phyloP scores from a whole-genome alignment of 768 basidiomycete genomes.

The Trichaptum fuscoviolaceum region DNA sequence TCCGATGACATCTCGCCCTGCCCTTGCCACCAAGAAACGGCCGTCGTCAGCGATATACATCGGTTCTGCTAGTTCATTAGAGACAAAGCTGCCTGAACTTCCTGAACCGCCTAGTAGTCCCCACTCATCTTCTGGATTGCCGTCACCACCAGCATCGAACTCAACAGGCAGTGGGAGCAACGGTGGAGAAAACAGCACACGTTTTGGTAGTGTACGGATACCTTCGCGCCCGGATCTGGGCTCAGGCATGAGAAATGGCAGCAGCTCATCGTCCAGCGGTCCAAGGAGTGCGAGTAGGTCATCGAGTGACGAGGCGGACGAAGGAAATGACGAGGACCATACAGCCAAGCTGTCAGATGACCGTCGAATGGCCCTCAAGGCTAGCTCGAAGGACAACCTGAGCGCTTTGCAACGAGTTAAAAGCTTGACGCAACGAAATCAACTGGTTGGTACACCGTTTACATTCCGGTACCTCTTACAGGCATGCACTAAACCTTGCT shows the following conservation, averaged over 20 bases:
- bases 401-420: constrained; percentile 62
- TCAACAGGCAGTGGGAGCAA: constrained; percentile 79
- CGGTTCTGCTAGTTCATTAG: constrained; percentile 32
- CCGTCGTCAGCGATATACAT: constrained; percentile 61
- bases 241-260: constrained; percentile 36
- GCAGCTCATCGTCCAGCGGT: constrained; percentile 19
- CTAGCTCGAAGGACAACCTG: constrained; percentile 44
- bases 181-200: constrained; percentile 38
- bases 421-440: constrained; percentile 66
- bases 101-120: constrained; percentile 65
- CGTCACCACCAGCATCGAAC: constrained; percentile 82
- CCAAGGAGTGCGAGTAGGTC: constrained; percentile 23
- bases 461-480: constrained; percentile 7
- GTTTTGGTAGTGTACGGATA: constrained; percentile 34
- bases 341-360: constrained; percentile 43
- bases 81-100: constrained; percentile 53
- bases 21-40: constrained; percentile 37
- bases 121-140: constrained; percentile 57
- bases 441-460: constrained; percentile 47
- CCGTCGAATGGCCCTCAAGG: constrained; percentile 22
- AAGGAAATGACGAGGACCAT: constrained; percentile 55
- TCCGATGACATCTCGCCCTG: constrained; percentile 48
- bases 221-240: constrained; percentile 25
- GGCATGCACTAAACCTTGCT: constrained; percentile 4
- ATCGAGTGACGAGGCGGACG: constrained; percentile 38